Percentiles rank a stretch among this genome's conserved stretches.
Conservation (phyloP, 2,329 filamentous ascomycete species). For the Penicillium sp. region DNA sequence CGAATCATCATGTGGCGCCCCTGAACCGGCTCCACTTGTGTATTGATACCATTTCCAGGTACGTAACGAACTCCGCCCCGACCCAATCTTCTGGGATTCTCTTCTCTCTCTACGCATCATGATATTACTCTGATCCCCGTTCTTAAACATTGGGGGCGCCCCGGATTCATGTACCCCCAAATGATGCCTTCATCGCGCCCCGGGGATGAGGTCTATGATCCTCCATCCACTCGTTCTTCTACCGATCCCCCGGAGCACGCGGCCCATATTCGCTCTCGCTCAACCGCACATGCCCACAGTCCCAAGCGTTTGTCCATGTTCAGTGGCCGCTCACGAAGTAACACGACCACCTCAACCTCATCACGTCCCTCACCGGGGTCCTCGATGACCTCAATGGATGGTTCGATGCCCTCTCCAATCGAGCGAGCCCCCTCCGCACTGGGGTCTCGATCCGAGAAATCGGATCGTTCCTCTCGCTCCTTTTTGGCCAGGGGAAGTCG, state of each 20-base stretch:
- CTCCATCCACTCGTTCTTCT: conserved; percentile 30
- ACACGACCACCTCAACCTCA: conserved; percentile 49
- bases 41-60: conserved; percentile 1
- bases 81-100: conserved; percentile 10
- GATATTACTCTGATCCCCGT: conserved; percentile 12
- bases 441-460: conserved; percentile 29
- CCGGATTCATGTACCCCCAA: conserved; percentile 4
- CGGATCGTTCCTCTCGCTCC: conserved; percentile 37
- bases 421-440: conserved; percentile 28
- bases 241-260: conserved; percentile 32
- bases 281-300: conserved; percentile 30
- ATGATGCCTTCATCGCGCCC: conserved; percentile 2
- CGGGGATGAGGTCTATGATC: conserved; percentile 25
- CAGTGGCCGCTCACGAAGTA: conserved; percentile 37
- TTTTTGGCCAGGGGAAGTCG: conserved; percentile 42
- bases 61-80: conserved; percentile 9
- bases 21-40: neutral
- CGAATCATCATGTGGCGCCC: neutral
- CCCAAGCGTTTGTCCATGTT: conserved; percentile 40
- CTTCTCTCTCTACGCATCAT: conserved; percentile 11
- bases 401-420: conserved; percentile 29
- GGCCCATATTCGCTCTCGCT: conserved; percentile 33
- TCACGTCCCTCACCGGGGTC: conserved; percentile 43
- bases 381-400: conserved; percentile 37
- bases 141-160: conserved; percentile 8